Evolutionary conservation across 345 rosid genomes (phyloP).

Genomic region (Psidium friedrichsthalianum): DNA sequence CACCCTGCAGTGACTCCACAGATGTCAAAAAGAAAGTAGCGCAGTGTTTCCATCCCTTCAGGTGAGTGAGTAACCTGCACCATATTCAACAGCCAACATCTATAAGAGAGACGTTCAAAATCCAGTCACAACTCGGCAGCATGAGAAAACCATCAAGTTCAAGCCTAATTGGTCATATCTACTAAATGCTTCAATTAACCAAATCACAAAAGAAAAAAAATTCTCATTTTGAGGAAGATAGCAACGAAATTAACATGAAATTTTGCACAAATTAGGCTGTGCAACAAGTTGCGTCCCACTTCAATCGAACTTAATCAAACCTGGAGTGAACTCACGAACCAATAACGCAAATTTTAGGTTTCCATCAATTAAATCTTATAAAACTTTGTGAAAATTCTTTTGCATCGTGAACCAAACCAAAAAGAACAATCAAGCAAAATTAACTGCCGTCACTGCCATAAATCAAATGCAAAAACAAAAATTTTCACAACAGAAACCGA

Average conservation of each 20-base stretch:
- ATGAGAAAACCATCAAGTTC: not conserved
- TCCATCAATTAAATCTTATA: not conserved
- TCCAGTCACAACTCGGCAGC: not conserved
- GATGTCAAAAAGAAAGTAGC: conserved; percentile 60
- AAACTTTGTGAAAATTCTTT: not conserved
- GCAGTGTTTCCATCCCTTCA: conserved; percentile 81
- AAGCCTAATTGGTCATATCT: not conserved
- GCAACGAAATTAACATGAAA: not conserved
- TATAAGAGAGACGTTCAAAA: not conserved
- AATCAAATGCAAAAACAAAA: not conserved
- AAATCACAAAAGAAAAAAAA: not conserved
- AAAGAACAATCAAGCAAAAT: not conserved
- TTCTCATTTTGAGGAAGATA: not conserved
- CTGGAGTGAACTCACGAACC: not conserved
- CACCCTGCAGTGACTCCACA: conserved; percentile 72
- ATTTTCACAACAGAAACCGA: not conserved
- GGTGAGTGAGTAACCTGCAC: conserved; percentile 89
- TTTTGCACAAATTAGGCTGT: not conserved
- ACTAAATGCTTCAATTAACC: not conserved
- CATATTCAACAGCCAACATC: conserved; percentile 2
- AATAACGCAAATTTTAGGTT: not conserved
- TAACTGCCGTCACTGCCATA: not conserved
- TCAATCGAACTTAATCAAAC: not conserved
- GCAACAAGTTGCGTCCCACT: not conserved
- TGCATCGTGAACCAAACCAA: not conserved